Conservation (phyloP, 2,329 filamentous ascomycete species). For the Cladosporium oxysporum region DNA sequence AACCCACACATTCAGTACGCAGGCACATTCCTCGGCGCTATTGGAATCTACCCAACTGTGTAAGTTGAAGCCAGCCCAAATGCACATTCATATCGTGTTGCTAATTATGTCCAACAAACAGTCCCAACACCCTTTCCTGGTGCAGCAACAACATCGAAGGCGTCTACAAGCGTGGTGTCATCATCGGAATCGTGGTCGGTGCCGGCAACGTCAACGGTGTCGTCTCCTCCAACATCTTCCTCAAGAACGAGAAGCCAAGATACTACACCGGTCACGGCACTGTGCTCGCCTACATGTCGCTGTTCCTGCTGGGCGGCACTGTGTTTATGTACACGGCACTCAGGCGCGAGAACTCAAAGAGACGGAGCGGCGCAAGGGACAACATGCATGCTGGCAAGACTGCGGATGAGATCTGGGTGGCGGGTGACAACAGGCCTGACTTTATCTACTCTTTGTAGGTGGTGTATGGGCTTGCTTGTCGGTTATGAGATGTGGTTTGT, state of each 20-base stretch:
- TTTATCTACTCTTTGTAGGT: slow-evolving; percentile 34
- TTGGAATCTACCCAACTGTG: slow-evolving; percentile 79
- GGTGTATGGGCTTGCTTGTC: not conserved
- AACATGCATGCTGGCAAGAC: slow-evolving; percentile 65
- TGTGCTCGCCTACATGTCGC: slow-evolving; percentile 70
- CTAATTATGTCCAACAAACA: slow-evolving; percentile 36
- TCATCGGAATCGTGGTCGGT: slow-evolving; percentile 80
- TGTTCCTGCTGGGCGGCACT: slow-evolving; percentile 70
- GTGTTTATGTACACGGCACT: slow-evolving; percentile 65
- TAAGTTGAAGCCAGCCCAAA: not conserved
- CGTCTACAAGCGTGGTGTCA: slow-evolving; percentile 86
- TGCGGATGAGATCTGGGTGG: slow-evolving; percentile 59
- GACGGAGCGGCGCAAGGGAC: slow-evolving; percentile 66
- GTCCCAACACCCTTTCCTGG: slow-evolving; percentile 87
- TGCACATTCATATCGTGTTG: not conserved
- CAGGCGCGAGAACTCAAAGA: slow-evolving; percentile 67
- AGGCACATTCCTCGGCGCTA: slow-evolving; percentile 77
- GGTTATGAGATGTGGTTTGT: not conserved
- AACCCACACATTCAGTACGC: slow-evolving; percentile 73
- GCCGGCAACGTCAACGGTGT: slow-evolving; percentile 92
- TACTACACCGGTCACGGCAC: slow-evolving; percentile 66
- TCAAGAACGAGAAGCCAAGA: slow-evolving; percentile 27
- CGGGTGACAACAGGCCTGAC: slow-evolving; percentile 64
- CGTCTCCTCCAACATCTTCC: slow-evolving; percentile 81
- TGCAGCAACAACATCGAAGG: slow-evolving; percentile 84